Conservation (phyloP, 331 rosid species). For the Pyracantha coccinea region DNA sequence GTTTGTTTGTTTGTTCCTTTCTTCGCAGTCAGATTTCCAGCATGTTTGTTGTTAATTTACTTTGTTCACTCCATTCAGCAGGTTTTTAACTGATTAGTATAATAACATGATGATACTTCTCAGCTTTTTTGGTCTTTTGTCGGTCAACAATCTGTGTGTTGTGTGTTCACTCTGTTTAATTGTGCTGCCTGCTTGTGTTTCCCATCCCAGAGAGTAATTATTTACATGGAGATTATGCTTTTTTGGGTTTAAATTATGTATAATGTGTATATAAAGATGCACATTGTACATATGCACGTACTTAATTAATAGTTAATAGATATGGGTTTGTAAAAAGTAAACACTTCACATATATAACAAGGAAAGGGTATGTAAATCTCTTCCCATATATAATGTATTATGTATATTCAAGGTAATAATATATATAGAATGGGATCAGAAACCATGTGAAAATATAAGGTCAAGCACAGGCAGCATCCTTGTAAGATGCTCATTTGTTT, state of each 20-base stretch:
- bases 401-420: conserved; percentile 23
- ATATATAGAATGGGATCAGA: conserved; percentile 36
- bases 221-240: conserved; percentile 1
- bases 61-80: too few species aligned
- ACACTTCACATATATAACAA: background rate
- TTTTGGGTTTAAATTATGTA: background rate
- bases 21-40: too few species aligned
- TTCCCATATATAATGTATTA: background rate
- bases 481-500: conserved; percentile 36
- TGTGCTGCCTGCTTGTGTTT: conserved; percentile 28
- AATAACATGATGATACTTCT: conserved; percentile 50
- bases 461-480: conserved; percentile 39
- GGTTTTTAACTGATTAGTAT: too few species aligned
- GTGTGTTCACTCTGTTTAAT: conserved; percentile 40
- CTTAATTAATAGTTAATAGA: too few species aligned
- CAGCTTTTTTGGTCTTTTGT: conserved; percentile 73
- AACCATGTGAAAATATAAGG: conserved; percentile 48
- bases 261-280: too few species aligned
- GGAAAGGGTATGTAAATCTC: background rate
- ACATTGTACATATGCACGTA: too few species aligned
- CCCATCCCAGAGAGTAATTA: conserved; percentile 32
- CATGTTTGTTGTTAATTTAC: too few species aligned
- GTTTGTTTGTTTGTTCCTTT: too few species aligned
- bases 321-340: too few species aligned
- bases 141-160: conserved; percentile 76